Conservation (phyloP, 345 rosid genomes). For the Cardiospermum halicacabum region DNA sequence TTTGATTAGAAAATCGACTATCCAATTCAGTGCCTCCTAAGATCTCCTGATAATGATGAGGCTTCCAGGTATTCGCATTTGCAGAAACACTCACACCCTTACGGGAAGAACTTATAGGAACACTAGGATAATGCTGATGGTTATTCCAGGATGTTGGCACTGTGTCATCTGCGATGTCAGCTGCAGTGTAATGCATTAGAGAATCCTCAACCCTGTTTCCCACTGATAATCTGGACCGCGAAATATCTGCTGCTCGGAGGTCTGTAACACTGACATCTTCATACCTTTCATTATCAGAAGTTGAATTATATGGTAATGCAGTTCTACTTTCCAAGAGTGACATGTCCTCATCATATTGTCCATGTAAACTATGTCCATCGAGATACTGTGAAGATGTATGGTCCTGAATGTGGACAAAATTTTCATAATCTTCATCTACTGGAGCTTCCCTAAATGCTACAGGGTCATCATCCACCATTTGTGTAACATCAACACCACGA, state of each 20-base stretch:
- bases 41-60: slow-evolving; percentile 36
- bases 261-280: slow-evolving; percentile 32
- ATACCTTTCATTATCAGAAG: slow-evolving; percentile 45
- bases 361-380: slow-evolving; percentile 37
- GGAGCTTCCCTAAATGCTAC: slow-evolving; percentile 31
- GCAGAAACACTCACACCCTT: slow-evolving; percentile 39
- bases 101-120: slow-evolving; percentile 33
- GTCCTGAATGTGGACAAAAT: slow-evolving; percentile 31
- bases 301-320: slow-evolving; percentile 34
- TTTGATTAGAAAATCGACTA: slow-evolving; percentile 34
- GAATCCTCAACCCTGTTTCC: slow-evolving; percentile 43
- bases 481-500: slow-evolving; percentile 34
- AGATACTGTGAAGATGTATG: slow-evolving; percentile 18
- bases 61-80: slow-evolving; percentile 53
- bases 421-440: slow-evolving; percentile 39
- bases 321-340: slow-evolving; percentile 34
- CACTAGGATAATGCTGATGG: slow-evolving; percentile 29
- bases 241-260: slow-evolving; percentile 20
- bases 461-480: slow-evolving; percentile 25
- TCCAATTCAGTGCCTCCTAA: slow-evolving; percentile 39
- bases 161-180: slow-evolving; percentile 31
- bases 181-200: slow-evolving; percentile 32
- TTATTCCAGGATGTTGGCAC: slow-evolving; percentile 24
- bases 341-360: slow-evolving; percentile 32
- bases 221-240: slow-evolving; percentile 29